Evolutionary conservation across 2,329 filamentous ascomycete genomes (phyloP).

Genomic region (Didymella segeticola): DNA sequence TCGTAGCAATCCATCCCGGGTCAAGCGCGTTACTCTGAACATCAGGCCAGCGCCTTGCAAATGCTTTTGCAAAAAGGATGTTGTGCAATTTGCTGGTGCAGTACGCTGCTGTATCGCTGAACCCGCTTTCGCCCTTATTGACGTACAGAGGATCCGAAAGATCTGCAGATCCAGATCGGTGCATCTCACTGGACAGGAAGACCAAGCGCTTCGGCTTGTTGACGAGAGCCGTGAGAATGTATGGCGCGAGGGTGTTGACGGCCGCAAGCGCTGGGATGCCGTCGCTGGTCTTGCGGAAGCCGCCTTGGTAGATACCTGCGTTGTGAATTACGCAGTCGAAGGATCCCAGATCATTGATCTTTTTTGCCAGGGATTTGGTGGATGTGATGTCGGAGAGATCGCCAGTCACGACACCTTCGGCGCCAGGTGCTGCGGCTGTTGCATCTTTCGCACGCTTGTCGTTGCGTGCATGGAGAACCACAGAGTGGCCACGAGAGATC

Average conservation of each 20-base stretch:
- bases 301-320: conserved; percentile 59
- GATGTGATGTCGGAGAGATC: conserved; percentile 61
- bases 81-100: conserved; percentile 64
- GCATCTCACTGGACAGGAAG: conserved; percentile 61
- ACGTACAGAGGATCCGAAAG: conserved; percentile 52
- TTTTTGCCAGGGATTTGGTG: conserved; percentile 58
- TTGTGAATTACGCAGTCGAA: conserved; percentile 67
- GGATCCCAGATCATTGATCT: conserved; percentile 57
- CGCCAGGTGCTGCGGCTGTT: conserved; percentile 56
- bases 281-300: conserved; percentile 53
- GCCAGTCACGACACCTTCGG: conserved; percentile 59
- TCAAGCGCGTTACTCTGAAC: conserved; percentile 58
- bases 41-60: conserved; percentile 55
- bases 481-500: conserved; percentile 59
- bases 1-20: conserved; percentile 63
- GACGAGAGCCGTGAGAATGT: conserved; percentile 62
- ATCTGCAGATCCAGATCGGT: conserved; percentile 55
- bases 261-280: conserved; percentile 59
- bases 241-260: conserved; percentile 65
- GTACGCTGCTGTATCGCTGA: conserved; percentile 53
- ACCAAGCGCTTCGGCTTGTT: conserved; percentile 58
- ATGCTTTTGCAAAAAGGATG: conserved; percentile 62
- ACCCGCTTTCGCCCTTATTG: conserved; percentile 44
- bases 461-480: conserved; percentile 65
- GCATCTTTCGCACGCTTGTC: conserved; percentile 60